Conservation (phyloP, 306 rosid species). For the Fragaria vesca region DNA sequence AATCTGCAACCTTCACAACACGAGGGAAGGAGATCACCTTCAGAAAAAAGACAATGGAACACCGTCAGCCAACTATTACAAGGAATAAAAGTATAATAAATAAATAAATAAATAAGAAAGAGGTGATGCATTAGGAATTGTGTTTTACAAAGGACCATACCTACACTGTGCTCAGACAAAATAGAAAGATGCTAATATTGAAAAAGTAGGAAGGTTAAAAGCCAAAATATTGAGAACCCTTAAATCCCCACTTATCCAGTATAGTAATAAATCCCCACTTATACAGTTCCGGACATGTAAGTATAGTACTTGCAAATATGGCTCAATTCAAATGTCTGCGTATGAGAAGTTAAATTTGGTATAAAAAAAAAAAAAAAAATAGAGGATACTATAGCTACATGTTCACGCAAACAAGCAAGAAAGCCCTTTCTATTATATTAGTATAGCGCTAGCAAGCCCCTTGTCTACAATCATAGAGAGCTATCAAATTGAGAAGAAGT, state of each 20-base stretch:
- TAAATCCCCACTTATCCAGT: neutral
- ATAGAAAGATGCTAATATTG: neutral
- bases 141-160: neutral
- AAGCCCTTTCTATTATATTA: neutral
- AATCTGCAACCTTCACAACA: slow-evolving; percentile 87
- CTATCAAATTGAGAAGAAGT: slow-evolving; percentile 11
- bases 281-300: neutral
- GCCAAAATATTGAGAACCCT: neutral
- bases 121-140: neutral
- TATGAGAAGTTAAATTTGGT: neutral
- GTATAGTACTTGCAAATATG: slow-evolving; percentile 8
- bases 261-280: neutral
- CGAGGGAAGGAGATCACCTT: slow-evolving; percentile 93
- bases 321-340: neutral
- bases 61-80: slow-evolving; percentile 3
- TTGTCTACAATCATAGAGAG: neutral
- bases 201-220: neutral
- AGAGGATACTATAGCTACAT: neutral
- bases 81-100: neutral
- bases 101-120: neutral
- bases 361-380: neutral
- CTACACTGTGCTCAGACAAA: neutral
- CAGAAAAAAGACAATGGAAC: slow-evolving; percentile 26
- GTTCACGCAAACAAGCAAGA: neutral
- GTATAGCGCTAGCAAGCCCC: neutral